These are phyloP conservation scores for Friedmanniomyces endolithicus DNA, from an alignment of 495 filamentous ascomycete genomes.

Conservation along the genomic window DNA sequence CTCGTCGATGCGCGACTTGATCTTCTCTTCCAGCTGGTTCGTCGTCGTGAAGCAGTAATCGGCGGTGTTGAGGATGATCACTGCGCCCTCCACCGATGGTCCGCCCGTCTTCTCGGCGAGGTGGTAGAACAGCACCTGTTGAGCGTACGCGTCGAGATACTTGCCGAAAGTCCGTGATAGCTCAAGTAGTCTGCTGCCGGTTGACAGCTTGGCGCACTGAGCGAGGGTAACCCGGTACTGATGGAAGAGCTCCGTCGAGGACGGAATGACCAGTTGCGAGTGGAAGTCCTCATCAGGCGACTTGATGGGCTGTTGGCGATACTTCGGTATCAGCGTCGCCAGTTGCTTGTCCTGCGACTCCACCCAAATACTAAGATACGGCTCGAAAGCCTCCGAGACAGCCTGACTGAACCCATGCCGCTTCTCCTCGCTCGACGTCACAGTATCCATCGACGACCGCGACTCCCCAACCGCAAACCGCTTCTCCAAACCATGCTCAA, in stretches of 20 bases:
- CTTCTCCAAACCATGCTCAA: constrained; percentile 82
- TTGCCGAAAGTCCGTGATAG: constrained; percentile 76
- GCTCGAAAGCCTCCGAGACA: constrained; percentile 95
- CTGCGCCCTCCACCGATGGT: constrained; percentile 60
- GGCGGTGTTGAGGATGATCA: constrained; percentile 86
- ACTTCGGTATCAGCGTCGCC: constrained; percentile 74
- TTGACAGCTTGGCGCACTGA: constrained; percentile 93
- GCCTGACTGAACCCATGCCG: constrained; percentile 72
- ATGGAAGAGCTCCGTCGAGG: constrained; percentile 91
- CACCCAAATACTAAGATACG: constrained; percentile 93
- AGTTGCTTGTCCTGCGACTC: constrained; percentile 89
- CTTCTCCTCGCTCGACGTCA: constrained; percentile 68
- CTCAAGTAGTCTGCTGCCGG: constrained; percentile 73
- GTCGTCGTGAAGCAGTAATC: constrained; percentile 95
- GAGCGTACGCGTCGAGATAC: constrained; percentile 89
- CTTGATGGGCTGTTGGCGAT: constrained; percentile 70
- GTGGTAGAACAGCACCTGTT: constrained; percentile 75
- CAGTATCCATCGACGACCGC: constrained; percentile 81
- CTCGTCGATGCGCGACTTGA: constrained; percentile 75
- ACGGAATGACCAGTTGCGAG: constrained; percentile 74
- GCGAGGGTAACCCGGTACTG: constrained; percentile 85
- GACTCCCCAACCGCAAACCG: constrained; percentile 65
- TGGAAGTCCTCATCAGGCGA: constrained; percentile 85
- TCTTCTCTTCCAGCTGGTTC: constrained; percentile 83
- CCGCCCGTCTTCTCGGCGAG: constrained; percentile 47